Evolutionary conservation across 805 yeast species (phyloP), one percentile per base, ranked within the genome.

Genomic region (Kurtzmaniella cleridarum): DNA sequence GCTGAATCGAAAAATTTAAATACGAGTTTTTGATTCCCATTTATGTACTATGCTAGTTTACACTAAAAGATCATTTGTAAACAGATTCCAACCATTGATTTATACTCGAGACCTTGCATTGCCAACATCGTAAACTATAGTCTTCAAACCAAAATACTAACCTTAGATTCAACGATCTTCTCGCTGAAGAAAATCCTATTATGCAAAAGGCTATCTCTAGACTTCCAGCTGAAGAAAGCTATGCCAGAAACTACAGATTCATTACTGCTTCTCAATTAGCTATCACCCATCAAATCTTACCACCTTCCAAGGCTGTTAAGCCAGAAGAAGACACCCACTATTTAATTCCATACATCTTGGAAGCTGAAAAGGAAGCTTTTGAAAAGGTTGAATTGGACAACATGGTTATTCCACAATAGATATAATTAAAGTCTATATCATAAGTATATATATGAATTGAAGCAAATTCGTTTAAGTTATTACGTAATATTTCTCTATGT

Each of bases 331-430:
- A 87, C 64, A 66, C 67, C 41, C 84, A 84, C 53, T 90, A 89
- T 71, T 75, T 93, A 59, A 66, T 85, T 43, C 97, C 96, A 52
- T 85, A 84, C 72, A 71, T 93, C 46, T 76, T 90, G 58, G 97
- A 93, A 74, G 95, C 91, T 45, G 98, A 93, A 73, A 87, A 86
- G 54, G 97, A 87, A 66, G 83, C 81, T 36, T 73, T 76, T 48
- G 98, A 93, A 75, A 88, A 83, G 70, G 81, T 75, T 46, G 93
- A 83, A 59, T 79, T 93, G 59, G 95, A 93, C 75, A 84, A 86
- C 75, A 73, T 87, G 51, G 69, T 18, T 33, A 29, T 54, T 41
- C 66, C 71, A 42, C 41, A 38, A 38, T 33, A 38, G 16, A 8
- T 15, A 5, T 24, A n/a, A 7, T 8, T 5, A 16, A 3, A 10